Base-by-base conservation (phyloP, 257 asterid species). In the Gardenia jasminoides region DNA sequence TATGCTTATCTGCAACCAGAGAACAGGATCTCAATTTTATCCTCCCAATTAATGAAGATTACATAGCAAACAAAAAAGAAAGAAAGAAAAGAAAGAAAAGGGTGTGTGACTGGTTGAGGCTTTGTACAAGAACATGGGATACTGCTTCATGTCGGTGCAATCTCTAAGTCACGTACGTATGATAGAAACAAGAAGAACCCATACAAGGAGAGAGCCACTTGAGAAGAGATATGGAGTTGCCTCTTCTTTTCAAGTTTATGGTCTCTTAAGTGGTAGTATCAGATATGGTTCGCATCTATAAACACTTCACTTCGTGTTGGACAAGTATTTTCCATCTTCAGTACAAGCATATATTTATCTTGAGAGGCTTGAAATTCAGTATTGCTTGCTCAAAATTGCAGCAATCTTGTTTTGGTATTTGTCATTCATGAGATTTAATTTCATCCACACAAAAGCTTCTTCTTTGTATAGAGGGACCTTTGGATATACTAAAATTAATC, bases 111-210 rank as follows among this genome's bases (percentile, higher is more conserved):
- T 36, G 3, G 31, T 28, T 72, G 65, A 67, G 79, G 48, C 15
- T 44, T 39, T 20, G 43, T 19, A 69, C 46, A 76, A 54, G 67
- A 56, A 76, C 78, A 58, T 74, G 54, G 65, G 67, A 52, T 70
- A 54, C 67, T 74, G n/a, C 36, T 67, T 74, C 69, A 46, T 68
- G 84, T 84, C 87, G 84, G 87, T 80, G 80, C 78, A 52, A 62
- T 77, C 52, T 30, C 54, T 76, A 19, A 26, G n/a, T 3, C 66
- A 28, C n/a, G n/a, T n/a, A 30, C 74, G 47, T 48, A 77, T 31
- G 16, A 39, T 15, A 68, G 44, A 68, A 2, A 43, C 52, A 77
- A 58, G 7, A 13, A 75, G 10, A 74, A 58, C 6, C 47, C 20
- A 75, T 43, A 43, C 43, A n/a, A 26, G 79, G 72, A 76, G 33